Evolutionary conservation across 208 protist genomes (phyloP), one percentile per base, ranked within the genome.

Genomic region (Borovskyia barvae): DNA sequence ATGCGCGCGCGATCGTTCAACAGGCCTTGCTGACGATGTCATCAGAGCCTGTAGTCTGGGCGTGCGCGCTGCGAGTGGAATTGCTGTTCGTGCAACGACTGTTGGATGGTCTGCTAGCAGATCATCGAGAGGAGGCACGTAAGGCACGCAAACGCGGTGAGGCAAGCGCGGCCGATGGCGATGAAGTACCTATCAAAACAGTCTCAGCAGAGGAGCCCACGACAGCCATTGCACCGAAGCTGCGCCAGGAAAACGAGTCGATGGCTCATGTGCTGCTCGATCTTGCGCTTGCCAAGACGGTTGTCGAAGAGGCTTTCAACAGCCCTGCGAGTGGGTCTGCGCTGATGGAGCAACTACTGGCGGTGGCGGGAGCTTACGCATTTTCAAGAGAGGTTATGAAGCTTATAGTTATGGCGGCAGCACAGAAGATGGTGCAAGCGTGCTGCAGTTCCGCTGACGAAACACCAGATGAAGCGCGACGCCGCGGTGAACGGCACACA

Each of bases 1-100:
- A 91, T 55, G 89, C 69, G 8, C 85, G 89, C 5, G 74, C 76
- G 12, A 83, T 92, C 54, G 35, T 88, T 20, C 89, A 95, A 66
- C 82, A 88, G 66, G 83, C 85, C 36, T 55, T 95, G 40, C 59
- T 87, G 35, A 86, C 81, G 15, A 84, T 88, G 61, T 43, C 70
- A 0, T 54, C 45, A 2, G 67, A 85, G 32, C 61, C 75, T 12
- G 55, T 64, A 4, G 79, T 95, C 29, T 95, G 85, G 85, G 75
- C 75, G 20, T 77, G 73, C 24, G 85, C 79, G 28, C 49, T 93
- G 37, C 53, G 72, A n/a, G 28, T 95, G 17, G 85, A 95, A 66
- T 66, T 95, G 47, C 59, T 75, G 49, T 91, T 93, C 65, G 80
- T 70, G 9, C 62, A 59, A 17, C 75, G 71, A 11, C 62, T 90